These are phyloP conservation scores for Sporothrix variecibatus DNA, from an alignment of 2,329 filamentous ascomycete species.

Conservation along the genomic window DNA sequence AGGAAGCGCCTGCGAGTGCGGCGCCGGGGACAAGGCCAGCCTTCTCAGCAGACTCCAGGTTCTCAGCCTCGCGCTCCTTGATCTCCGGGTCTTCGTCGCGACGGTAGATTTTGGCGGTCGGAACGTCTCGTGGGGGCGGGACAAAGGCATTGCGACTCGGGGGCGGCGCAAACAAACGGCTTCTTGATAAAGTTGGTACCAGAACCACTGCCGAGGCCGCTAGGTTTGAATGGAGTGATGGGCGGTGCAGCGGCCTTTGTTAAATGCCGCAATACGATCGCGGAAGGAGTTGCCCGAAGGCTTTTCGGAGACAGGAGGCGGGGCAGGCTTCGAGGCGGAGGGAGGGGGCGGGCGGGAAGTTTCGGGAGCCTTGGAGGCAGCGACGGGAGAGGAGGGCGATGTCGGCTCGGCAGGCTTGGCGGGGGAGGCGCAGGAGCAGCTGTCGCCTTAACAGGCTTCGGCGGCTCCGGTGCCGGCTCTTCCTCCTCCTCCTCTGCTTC, in stretches of 20 bases:
- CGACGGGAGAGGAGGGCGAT: slow-evolving; percentile 32
- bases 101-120: slow-evolving; percentile 74
- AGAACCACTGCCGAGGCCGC: slow-evolving; percentile 59
- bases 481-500: slow-evolving; percentile 36
- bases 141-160: slow-evolving; percentile 91
- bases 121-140: slow-evolving; percentile 70
- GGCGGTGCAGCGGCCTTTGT: slow-evolving; percentile 83
- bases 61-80: slow-evolving; percentile 65
- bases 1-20: background rate
- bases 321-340: slow-evolving; percentile 44
- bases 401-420: slow-evolving; percentile 36
- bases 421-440: slow-evolving; percentile 28
- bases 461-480: slow-evolving; percentile 36
- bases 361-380: slow-evolving; percentile 43
- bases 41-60: slow-evolving; percentile 65
- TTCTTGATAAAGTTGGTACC: slow-evolving; percentile 79
- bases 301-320: slow-evolving; percentile 72
- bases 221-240: slow-evolving; percentile 85
- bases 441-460: slow-evolving; percentile 33
- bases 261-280: slow-evolving; percentile 96
- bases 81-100: slow-evolving; percentile 84
- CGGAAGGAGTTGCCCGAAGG: slow-evolving; percentile 77
- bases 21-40: slow-evolving; percentile 60
- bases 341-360: slow-evolving; percentile 40
- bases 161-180: slow-evolving; percentile 88